These are phyloP conservation scores for Urochloa ruziziensis DNA, from an alignment of 176 grass and related monocot species.

Conservation along the genomic window DNA sequence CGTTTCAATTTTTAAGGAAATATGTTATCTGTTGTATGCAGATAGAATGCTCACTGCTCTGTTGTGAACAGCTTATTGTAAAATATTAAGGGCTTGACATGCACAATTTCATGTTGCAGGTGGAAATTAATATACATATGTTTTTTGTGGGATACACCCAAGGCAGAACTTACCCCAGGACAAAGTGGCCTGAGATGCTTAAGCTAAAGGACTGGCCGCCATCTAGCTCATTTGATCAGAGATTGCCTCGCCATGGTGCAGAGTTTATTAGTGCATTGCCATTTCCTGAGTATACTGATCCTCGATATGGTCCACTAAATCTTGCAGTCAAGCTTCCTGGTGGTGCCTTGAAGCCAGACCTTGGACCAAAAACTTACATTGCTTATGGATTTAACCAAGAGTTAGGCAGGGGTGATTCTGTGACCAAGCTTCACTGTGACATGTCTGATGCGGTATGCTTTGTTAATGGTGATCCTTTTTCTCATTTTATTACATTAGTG, in stretches of 20 bases:
- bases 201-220: constrained; percentile 81
- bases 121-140: constrained; percentile 63
- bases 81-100: background rate
- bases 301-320: constrained; percentile 70
- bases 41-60: background rate
- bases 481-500: background rate
- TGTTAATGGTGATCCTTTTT: background rate
- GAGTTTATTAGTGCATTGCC: constrained; percentile 80
- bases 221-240: constrained; percentile 63
- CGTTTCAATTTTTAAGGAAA: background rate
- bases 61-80: background rate
- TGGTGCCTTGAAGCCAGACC: constrained; percentile 59
- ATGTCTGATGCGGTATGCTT: constrained; percentile 75
- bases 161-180: constrained; percentile 33
- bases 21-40: background rate
- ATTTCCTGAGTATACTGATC: constrained; percentile 88
- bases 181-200: constrained; percentile 67
- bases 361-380: constrained; percentile 82
- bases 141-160: constrained; percentile 59
- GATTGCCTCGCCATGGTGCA: constrained; percentile 74
- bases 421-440: constrained; percentile 95
- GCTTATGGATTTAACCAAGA: constrained; percentile 78
- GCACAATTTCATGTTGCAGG: constrained; percentile 24
- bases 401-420: constrained; percentile 75
- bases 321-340: constrained; percentile 65